Percentiles rank a stretch among this genome's conserved stretches.
Evolutionary conservation across 192 early-diverging fungal genomes (phyloP).

Genomic region (Ramicandelaber brevisporus): DNA sequence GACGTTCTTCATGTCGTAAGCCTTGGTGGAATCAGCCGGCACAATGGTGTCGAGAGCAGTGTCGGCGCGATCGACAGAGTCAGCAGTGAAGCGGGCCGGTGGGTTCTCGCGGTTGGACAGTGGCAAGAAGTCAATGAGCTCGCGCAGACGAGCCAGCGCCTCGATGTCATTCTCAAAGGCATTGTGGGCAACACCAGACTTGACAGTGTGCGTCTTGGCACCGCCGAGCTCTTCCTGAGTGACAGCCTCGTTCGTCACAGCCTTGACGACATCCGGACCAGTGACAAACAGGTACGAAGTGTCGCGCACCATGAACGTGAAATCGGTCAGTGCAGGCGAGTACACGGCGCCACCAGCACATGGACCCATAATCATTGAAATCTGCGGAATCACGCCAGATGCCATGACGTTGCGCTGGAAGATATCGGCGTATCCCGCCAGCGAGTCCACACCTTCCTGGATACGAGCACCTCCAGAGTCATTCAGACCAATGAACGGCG

Average conservation of each 20-base stretch:
- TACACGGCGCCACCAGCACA: constrained; percentile 96
- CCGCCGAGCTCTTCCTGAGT: constrained; percentile 91
- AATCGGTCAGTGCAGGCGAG: constrained; percentile 89
- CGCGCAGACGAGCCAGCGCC: constrained; percentile 47
- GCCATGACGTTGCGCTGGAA: constrained; percentile 83
- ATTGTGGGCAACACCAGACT: constrained; percentile 77
- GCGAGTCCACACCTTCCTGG: constrained; percentile 89
- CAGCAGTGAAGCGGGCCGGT: constrained; percentile 31
- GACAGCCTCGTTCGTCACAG: constrained; percentile 81
- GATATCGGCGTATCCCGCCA: constrained; percentile 91
- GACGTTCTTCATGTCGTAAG: constrained; percentile 87
- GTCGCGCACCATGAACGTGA: constrained; percentile 90
- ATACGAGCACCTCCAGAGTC: constrained; percentile 96
- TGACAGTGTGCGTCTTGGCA: constrained; percentile 63
- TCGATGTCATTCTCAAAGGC: constrained; percentile 89
- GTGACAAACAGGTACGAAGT: constrained; percentile 93
- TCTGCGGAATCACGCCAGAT: constrained; percentile 84
- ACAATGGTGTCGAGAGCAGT: constrained; percentile 60
- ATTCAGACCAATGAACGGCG: constrained; percentile 86
- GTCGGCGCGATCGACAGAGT: constrained; percentile 41
- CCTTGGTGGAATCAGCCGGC: constrained; percentile 69
- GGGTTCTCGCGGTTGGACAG: constrained; percentile 51
- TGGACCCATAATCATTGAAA: constrained; percentile 92
- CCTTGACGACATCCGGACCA: constrained; percentile 89
- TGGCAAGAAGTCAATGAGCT: constrained; percentile 72